Base-by-base conservation (phyloP, 192 early-diverging fungal genomes). In the Rhizophlyctis rosea region DNA sequence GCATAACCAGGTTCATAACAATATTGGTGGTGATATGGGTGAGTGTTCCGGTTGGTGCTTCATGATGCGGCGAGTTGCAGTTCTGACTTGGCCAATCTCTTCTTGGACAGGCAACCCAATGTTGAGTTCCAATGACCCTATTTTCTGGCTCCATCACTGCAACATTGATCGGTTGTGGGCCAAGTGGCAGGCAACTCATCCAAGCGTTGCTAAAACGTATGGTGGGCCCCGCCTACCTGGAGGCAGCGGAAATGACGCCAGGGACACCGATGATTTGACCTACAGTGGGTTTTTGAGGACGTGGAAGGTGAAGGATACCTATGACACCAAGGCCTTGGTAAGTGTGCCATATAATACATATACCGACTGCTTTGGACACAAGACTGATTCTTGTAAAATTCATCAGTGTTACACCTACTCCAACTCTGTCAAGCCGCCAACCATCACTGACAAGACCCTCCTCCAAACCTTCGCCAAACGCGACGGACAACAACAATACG, bases 61-160 rank as follows among this genome's bases (percentile, higher is more conserved):
- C 44, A 65, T 57, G 54, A 29, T 24, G 14, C 24, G 1, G 24
- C 31, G 16, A 54, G 52, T 54, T 24, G 50, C 34, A 3, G 5
- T 16, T n/a, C n/a, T 23, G 16, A 57, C 32, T 34, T 57, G 55
- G 57, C 35, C 34, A 54, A 52, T 4, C 33, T 35, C 32, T 49
- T n/a, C n/a, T n/a, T n/a, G n/a, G n/a, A n/a, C n/a, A n/a, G n/a
- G n/a, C n/a, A n/a, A n/a, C n/a, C 21, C 28, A 3, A 35, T 50
- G 4, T 51, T 47, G 60, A 52, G 47, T 34, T 58, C 50, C 31
- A 60, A 68, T 47, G 75, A 77, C 59, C 75, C 75, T 30, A 67
- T 74, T 34, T 77, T 77, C 61, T 75, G 50, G 61, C 51, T 75
- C 33, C 72, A 75, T 44, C 72, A 75, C 62, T 47, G 54, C 53